Evolutionary conservation across 1,284 basidiomycete species (phyloP), one percentile per base, ranked within the genome.

Genomic region (Trichosporon sp.): DNA sequence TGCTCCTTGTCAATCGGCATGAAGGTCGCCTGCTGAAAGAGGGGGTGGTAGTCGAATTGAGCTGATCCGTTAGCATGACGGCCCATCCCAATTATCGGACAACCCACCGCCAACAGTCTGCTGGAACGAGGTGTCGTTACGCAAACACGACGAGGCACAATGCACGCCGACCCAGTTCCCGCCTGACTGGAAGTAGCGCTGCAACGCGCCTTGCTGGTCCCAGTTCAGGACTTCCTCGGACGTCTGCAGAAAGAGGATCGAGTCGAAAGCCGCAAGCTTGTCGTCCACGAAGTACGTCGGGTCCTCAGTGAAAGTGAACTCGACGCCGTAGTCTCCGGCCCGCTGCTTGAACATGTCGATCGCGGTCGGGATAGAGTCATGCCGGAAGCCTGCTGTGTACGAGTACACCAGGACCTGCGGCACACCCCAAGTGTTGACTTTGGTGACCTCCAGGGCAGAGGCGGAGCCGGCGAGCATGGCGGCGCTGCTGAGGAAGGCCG

Each of bases 341-440:
- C 70, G 67, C 40, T 72, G 36, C 21, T 69, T 66, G 56, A 91
- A 82, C 1, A 86, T 86, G 44, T 83, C 76, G 36, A 87, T 85
- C 23, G 87, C 87, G 2, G 85, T 86, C 0, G 89, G 89, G 64
- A 92, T 91, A 2, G 88, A 89, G 71, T 90, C 89, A 77, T 92
- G 90, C 59, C 88, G 81, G 65, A 78, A 83, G 21, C 81, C 80
- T n/a, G 63, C 67, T 4, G 75, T 78, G 14, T 70, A 68, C 6
- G 72, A 75, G 66, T 72, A 77, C 2, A 78, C 77, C 36, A 79
- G 61, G 14, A 79, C 74, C n/a, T 61, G 56, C 0, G 77, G 75
- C 13, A 56, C 54, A 10, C 40, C 58, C 27, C 37, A 19, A 29
- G 37, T 59, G 58, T 58, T 10, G 34, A 54, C 49, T 27, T 54